Base-by-base conservation (phyloP, 2,329 filamentous ascomycete genomes). In the Daldinia sp. region DNA sequence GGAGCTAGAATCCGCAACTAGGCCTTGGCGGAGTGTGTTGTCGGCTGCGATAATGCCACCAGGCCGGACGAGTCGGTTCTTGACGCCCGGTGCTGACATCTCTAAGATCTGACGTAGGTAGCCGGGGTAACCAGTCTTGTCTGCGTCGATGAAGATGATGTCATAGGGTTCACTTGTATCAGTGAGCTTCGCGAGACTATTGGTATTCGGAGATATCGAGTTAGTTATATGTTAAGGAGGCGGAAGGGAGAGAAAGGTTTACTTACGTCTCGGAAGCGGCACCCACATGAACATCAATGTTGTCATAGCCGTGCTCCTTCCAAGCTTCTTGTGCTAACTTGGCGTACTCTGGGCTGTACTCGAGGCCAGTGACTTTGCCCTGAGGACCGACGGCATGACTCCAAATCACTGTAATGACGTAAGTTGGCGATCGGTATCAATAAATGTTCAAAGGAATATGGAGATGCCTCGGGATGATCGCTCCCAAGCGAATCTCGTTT, bases 11-110 rank as follows among this genome's bases (percentile, higher is more conserved):
- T 81, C 77, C 35, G 80, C 83, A 3, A 86, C 80, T 10, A 83
- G 74, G 5, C 79, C 83, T 5, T 76, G 73, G 2, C 80, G 80
- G 23, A 87, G 77, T 39, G 83, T 78, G 58, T 87, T 87, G 71
- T 87, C 85, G 0, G 81, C 83, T 11, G 86, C 74, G 61, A 87
- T 81, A 58, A 86, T 73, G 0, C 82, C 83, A 6, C 80, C 82
- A 7, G 77, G 71, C 0, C 80, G 77, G 35, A 87, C 77, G 23
- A 87, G 77, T 5, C 82, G 78, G 11, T 64, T 68, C 50, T 50
- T 30, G 23, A 60, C 43, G 2, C 75, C 77, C 1, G 81, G 77
- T 49, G 68, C 70, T 4, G 82, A 85, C 49, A 74, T 70, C 15
- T 74, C 75, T 11, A 85, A 75, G 54, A 85, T 79, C 27, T 78